Base-by-base conservation (phyloP, 345 rosid genomes). In the Bruguiera parviflora region DNA sequence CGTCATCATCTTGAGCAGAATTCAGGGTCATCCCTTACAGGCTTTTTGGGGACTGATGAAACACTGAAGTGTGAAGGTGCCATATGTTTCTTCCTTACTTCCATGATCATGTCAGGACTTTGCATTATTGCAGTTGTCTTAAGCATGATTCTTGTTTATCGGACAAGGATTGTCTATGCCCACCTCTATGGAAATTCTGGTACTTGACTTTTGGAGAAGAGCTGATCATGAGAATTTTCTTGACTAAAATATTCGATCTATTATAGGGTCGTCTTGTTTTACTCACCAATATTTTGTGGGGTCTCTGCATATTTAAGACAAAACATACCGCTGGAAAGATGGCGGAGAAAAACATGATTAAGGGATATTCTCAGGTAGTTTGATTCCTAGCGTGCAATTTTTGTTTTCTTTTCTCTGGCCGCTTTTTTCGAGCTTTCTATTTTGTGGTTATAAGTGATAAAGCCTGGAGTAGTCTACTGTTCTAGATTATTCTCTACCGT, bases 81-180 rank as follows among this genome's bases (percentile, higher is more conserved):
- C 15, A 63, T 92, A 66, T 96, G 99, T 80, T 96, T 73, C 88
- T 96, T 92, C 89, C 82, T 90, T 65, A 92, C 98, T 61, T 90
- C 91, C 25, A 80, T 86, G 82, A 96, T 89, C 53, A 90, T 96
- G 99, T 89, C 99, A 65, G 96, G 89, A 37, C 80, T 92, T 74
- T 92, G 96, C 81, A 15, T 92, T 29, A 25, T 92, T 5, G 99
- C 96, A 1, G 80, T 75, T 43, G 20, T 78, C 71, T 77, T 92
- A 66, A 92, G 97, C 87, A 63, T 89, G 96, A 81, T 96, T 75
- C 97, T 90, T 28, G 99, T 92, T 49, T 66, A 69, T 64, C 88
- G 95, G 61, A 96, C 98, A 21, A 90, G 85, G 87, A 21, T 79
- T 2, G 96, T 92, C 58, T 92, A 96, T 43, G 68, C 84, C 62